A percentile compares a stretch with the other conserved stretches of the same genome.
phyloP scores from a whole-genome alignment of 2,329 filamentous ascomycete species.

The Aspergillus eucalypticola region DNA sequence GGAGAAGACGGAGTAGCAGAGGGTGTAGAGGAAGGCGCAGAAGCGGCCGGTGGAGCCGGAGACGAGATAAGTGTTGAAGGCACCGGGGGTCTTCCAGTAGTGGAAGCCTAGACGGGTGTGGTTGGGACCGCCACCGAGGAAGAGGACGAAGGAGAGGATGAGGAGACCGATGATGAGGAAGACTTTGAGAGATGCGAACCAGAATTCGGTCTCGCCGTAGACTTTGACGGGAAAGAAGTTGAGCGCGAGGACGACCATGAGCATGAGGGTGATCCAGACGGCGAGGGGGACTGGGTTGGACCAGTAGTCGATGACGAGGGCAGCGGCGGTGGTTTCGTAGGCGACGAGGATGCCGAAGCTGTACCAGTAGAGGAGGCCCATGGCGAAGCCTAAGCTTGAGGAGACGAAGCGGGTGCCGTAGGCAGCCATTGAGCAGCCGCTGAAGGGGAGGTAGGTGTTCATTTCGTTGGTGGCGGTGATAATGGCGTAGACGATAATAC shows the following conservation, averaged over 20 bases:
- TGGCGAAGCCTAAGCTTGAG: constrained; percentile 55
- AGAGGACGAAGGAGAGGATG: constrained; percentile 72
- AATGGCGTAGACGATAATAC: constrained; percentile 1
- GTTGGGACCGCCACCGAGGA: constrained; percentile 75
- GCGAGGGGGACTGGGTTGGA: constrained; percentile 50
- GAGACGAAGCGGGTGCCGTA: constrained; percentile 63
- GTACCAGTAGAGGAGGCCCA: constrained; percentile 65
- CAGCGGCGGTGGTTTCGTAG: constrained; percentile 67
- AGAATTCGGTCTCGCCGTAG: constrained; percentile 26
- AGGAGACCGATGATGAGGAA: constrained; percentile 8
- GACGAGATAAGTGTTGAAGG: constrained; percentile 65
- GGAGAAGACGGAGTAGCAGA: constrained; percentile 68
- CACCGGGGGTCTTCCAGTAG: constrained; percentile 61
- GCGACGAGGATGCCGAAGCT: constrained; percentile 84
- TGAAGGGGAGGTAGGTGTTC: constrained; percentile 6
- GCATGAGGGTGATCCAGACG: constrained; percentile 60
- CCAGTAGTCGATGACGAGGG: constrained; percentile 58
- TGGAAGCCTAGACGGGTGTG: constrained; percentile 70
- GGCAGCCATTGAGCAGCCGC: constrained; percentile 1
- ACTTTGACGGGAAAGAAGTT: constrained; percentile 59
- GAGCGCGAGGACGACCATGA: constrained; percentile 52
- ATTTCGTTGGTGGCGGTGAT: constrained; percentile 10
- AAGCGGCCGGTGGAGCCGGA: constrained; percentile 61
- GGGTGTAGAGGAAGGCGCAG: constrained; percentile 62
- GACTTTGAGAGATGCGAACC: constrained; percentile 9